Evolutionary conservation across 2,329 filamentous ascomycete species (phyloP), one percentile per base, ranked within the genome.

Genomic region (Fusarium pseudocircinatum): DNA sequence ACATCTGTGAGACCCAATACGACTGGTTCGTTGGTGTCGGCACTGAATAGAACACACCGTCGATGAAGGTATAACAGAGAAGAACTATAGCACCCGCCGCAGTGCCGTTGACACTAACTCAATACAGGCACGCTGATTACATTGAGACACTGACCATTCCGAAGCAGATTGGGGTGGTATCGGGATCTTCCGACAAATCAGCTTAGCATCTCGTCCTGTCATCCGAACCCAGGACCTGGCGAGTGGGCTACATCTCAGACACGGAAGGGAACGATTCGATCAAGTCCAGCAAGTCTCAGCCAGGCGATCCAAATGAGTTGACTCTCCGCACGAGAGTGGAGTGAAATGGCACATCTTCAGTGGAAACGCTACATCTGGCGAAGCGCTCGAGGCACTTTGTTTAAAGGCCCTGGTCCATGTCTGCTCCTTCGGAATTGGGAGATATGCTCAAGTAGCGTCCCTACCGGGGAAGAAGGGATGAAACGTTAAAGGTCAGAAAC

Each of bases 241-340:
- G 54, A 58, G 54, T 58, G 14, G 62, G 61, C 47, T 72, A 67
- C 63, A 73, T 59, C 46, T 58, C 54, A 62, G 39, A 63, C 46
- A 60, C 60, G 20, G 37, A 64, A 67, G 62, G 49, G 62, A 63
- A 58, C 61, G 47, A 60, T 58, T 60, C 50, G 46, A 65, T 67
- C 56, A 64, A 44, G 46, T 56, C 24, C 34, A 24, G n/a, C 47
- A 34, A 24, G 47, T 50, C 47, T 50, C 28, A 50, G 30, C 47
- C n/a, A 28, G 50, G 44, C 62, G 36, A 34, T 60, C 28, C 46
- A 30, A 58, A 58, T 49, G 54, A 49, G 54, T 47, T 61, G 43
- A 71, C 72, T 68, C 75, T 75, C 73, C 75, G 71, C 75, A 67
- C 67, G 64, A 63, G 40, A 52, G 50, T 50, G 63, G 62, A 44